Conservation (phyloP, 225 moss, liverwort and hornwort genomes). For the Ulota crispa region DNA sequence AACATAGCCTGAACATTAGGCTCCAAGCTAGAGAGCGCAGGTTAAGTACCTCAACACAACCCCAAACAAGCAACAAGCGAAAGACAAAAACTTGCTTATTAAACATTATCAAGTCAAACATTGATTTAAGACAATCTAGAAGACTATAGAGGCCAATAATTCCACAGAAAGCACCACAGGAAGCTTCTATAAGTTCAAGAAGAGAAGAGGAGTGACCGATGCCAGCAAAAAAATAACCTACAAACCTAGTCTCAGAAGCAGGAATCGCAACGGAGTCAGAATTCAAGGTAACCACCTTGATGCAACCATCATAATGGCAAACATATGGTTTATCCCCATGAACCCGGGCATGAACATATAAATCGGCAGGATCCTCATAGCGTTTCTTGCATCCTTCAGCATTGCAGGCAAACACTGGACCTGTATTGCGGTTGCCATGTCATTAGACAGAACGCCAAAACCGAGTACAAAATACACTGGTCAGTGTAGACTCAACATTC, state of each 20-base stretch:
- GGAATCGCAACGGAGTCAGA: constrained; percentile 9
- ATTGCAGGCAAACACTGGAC: constrained; percentile 75
- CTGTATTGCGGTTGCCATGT: constrained; percentile 39
- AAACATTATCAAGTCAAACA: not conserved
- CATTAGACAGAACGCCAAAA: constrained; percentile 10
- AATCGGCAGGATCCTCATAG: constrained; percentile 73
- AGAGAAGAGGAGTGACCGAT: not conserved
- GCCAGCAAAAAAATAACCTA: not conserved
- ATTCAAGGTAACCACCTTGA: constrained; percentile 59
- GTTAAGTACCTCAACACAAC: not conserved
- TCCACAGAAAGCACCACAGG: not conserved
- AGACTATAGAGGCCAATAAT: not conserved
- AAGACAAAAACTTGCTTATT: not conserved
- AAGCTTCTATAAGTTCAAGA: not conserved
- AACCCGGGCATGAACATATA: constrained; percentile 87
- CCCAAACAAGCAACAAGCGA: not conserved
- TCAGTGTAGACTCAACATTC: not conserved
- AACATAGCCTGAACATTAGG: not conserved
- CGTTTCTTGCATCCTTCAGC: constrained; percentile 93
- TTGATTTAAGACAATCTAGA: not conserved
- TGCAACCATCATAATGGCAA: constrained; percentile 94
- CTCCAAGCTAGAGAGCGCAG: not conserved
- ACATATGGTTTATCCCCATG: constrained; percentile 95
- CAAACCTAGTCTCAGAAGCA: constrained; percentile 1
- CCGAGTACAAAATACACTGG: not conserved